These are phyloP conservation scores for Clonostachys chloroleuca DNA, from an alignment of 2,329 filamentous ascomycete species.

Conservation along the genomic window DNA sequence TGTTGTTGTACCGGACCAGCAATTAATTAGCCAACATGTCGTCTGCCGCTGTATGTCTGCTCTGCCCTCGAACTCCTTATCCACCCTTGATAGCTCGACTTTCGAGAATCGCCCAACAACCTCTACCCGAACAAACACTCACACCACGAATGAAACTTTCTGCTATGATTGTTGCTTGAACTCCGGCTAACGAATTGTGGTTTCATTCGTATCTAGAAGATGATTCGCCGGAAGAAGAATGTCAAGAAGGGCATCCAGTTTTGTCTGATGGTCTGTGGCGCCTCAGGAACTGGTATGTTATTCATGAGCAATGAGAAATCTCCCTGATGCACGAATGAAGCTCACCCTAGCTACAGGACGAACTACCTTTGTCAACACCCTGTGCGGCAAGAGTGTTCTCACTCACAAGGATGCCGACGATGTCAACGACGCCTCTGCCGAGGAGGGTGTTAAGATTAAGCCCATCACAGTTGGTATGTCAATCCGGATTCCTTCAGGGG, in stretches of 20 bases:
- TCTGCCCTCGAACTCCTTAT: constrained; percentile 1
- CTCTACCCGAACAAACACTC: neutral
- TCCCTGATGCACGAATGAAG: neutral
- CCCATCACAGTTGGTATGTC: constrained; percentile 86
- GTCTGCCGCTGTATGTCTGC: constrained; percentile 22
- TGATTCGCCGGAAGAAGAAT: constrained; percentile 99
- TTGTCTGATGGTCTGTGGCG: constrained; percentile 99
- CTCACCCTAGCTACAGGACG: constrained; percentile 56
- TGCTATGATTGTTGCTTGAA: too few relatives aligned
- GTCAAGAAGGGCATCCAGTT: constrained; percentile 99
- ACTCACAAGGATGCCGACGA: constrained; percentile 91
- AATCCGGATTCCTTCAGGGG: neutral
- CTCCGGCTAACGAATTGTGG: too few relatives aligned
- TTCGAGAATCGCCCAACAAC: neutral
- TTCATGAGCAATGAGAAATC: constrained; percentile 3
- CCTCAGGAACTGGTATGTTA: constrained; percentile 88
- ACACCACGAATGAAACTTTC: too few relatives aligned
- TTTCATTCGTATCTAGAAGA: constrained; percentile 56
- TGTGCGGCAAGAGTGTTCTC: constrained; percentile 92
- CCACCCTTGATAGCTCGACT: constrained; percentile 1
- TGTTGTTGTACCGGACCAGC: too few relatives aligned
- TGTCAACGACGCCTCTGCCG: constrained; percentile 79
- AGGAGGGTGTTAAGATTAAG: constrained; percentile 98
- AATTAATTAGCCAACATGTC: constrained; percentile 15
- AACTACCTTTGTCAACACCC: constrained; percentile 98